phyloP scores from a whole-genome alignment of 1,139 yeast genomes.

The Saccharomyces pastorianus region DNA sequence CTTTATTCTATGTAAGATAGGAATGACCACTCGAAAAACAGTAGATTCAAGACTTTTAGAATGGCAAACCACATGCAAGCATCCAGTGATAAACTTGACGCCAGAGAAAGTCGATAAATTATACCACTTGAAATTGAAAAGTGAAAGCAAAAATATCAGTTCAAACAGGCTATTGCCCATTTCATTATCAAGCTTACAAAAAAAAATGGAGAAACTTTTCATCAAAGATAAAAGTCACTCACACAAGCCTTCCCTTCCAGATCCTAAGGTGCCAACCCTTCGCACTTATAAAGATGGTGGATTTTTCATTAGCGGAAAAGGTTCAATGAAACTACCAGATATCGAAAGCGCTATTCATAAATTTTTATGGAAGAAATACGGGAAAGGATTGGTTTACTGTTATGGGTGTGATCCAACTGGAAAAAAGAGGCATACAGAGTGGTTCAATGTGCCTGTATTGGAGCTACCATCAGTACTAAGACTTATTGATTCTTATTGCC shows the following conservation, averaged over 20 bases:
- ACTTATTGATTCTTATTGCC: slow-evolving; percentile 21
- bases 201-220: slow-evolving; percentile 1
- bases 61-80: slow-evolving; percentile 26
- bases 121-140: background rate
- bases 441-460: slow-evolving; percentile 25
- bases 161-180: slow-evolving; percentile 2
- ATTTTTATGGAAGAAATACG: slow-evolving; percentile 25
- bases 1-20: slow-evolving; percentile 26
- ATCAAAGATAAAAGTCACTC: background rate
- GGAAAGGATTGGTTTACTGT: slow-evolving; percentile 26
- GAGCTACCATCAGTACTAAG: slow-evolving; percentile 20
- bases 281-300: slow-evolving; percentile 22
- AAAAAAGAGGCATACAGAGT: slow-evolving; percentile 25
- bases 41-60: slow-evolving; percentile 23
- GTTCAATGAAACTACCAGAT: slow-evolving; percentile 11
- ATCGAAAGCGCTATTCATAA: slow-evolving; percentile 23
- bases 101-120: slow-evolving; percentile 16
- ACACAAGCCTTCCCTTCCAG: background rate
- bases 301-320: slow-evolving; percentile 17
- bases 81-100: slow-evolving; percentile 22
- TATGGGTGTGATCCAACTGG: slow-evolving; percentile 23
- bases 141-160: background rate
- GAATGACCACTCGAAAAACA: slow-evolving; percentile 25
- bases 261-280: background rate
- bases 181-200: slow-evolving; percentile 11